These are phyloP conservation scores for Cladosporium sp. DNA, from an alignment of 2,329 filamentous ascomycete species.

Conservation along the genomic window DNA sequence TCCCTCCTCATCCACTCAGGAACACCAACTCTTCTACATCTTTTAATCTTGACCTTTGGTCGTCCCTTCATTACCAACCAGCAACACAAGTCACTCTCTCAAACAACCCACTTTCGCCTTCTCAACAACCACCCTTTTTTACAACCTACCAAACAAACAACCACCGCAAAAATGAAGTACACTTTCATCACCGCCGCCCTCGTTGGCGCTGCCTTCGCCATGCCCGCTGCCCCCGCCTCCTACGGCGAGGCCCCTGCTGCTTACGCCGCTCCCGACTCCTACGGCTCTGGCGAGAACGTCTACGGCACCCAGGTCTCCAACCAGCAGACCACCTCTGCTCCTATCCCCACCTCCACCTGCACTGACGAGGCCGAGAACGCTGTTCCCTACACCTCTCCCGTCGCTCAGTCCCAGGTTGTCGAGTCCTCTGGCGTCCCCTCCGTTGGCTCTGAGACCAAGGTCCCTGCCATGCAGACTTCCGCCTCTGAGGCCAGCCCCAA, in stretches of 20 bases:
- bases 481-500: background rate
- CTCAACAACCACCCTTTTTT: background rate
- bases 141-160: background rate
- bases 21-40: constrained; percentile 4
- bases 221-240: constrained; percentile 13
- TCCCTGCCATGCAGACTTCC: background rate
- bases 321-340: constrained; percentile 7
- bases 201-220: constrained; percentile 16
- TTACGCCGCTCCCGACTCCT: constrained; percentile 6
- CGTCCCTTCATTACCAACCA: constrained; percentile 14
- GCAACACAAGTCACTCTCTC: constrained; percentile 3
- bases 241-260: constrained; percentile 9
- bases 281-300: constrained; percentile 11
- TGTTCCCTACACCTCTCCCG: constrained; percentile 9
- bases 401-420: background rate
- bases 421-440: background rate
- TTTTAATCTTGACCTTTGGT: constrained; percentile 15
- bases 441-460: background rate
- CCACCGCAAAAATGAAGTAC: constrained; percentile 17
- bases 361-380: background rate
- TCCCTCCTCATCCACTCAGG: constrained; percentile 3
- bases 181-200: constrained; percentile 16
- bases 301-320: constrained; percentile 15
- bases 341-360: constrained; percentile 10
- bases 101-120: background rate